phyloP scores from a whole-genome alignment of 2,329 filamentous ascomycete species.

The Pleomassaria siparia region DNA sequence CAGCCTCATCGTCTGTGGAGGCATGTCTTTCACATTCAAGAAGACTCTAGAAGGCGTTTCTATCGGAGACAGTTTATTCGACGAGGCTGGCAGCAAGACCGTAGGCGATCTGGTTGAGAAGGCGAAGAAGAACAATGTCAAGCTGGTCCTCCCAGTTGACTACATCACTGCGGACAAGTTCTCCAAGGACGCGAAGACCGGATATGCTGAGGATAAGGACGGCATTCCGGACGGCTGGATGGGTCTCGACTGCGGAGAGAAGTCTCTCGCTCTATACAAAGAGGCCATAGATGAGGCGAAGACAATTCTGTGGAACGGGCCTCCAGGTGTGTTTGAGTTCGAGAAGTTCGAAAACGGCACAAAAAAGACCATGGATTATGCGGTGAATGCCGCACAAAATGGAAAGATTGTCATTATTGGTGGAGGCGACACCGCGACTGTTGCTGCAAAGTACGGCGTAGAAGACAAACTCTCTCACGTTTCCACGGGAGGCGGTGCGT shows the following conservation, averaged over 20 bases:
- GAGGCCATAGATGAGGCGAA: conserved; percentile 82
- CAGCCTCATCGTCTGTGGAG: conserved; percentile 93
- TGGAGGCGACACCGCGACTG: conserved; percentile 95
- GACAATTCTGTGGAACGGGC: conserved; percentile 99
- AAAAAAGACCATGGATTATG: conserved; percentile 87
- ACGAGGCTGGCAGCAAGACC: conserved; percentile 90
- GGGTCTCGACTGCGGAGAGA: conserved; percentile 91
- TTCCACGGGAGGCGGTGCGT: conserved; percentile 93
- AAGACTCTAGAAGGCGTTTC: conserved; percentile 91
- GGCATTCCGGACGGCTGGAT: conserved; percentile 98
- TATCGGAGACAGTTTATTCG: conserved; percentile 90
- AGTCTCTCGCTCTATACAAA: conserved; percentile 88
- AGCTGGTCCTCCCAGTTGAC: conserved; percentile 91
- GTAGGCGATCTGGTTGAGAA: conserved; percentile 87
- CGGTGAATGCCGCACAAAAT: conserved; percentile 74
- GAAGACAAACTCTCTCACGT: conserved; percentile 99
- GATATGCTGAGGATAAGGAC: conserved; percentile 78
- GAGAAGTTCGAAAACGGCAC: conserved; percentile 91
- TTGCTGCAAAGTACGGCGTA: conserved; percentile 93
- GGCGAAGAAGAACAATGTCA: conserved; percentile 94
- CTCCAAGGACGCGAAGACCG: conserved; percentile 76
- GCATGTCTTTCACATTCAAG: conserved; percentile 99
- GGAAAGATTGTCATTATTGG: conserved; percentile 98
- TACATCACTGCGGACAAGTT: conserved; percentile 98
- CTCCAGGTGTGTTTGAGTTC: conserved; percentile 95